Evolutionary conservation across 1,139 yeast species (phyloP).

Genomic region (Suhomyces guaymorum): DNA sequence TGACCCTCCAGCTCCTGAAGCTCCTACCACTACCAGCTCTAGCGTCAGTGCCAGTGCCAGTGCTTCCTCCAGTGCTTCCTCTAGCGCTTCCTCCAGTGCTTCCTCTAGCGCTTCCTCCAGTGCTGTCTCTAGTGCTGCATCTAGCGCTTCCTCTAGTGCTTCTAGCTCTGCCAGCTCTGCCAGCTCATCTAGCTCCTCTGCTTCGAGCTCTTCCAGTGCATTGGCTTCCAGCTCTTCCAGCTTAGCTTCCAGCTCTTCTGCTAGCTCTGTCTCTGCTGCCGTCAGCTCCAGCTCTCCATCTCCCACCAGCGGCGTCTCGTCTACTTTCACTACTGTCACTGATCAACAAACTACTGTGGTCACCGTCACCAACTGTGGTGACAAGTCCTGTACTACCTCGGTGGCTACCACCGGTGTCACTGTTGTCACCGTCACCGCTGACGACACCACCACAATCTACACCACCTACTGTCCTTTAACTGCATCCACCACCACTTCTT

Average conservation of each 20-base stretch:
- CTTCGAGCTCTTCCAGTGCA: too few species aligned
- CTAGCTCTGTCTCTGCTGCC: too few species aligned
- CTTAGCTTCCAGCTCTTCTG: too few species aligned
- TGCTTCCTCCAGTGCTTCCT: too few species aligned
- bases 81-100: too few species aligned
- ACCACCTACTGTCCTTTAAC: conserved; percentile 19
- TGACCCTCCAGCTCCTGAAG: background rate
- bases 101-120: too few species aligned
- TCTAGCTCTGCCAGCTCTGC: too few species aligned
- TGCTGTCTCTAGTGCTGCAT: conserved; percentile 1
- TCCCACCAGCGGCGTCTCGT: conserved; percentile 2
- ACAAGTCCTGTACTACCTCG: conserved; percentile 21
- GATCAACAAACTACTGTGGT: conserved; percentile 18
- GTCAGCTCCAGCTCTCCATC: conserved; percentile 4
- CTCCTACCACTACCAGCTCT: too few species aligned
- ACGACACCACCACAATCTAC: conserved; percentile 13
- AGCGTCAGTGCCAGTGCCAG: too few species aligned
- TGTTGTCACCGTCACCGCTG: conserved; percentile 13
- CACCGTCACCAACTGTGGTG: conserved; percentile 24
- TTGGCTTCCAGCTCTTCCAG: too few species aligned
- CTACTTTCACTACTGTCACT: conserved; percentile 8
- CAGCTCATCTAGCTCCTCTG: too few species aligned
- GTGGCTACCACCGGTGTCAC: conserved; percentile 14
- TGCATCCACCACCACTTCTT: conserved; percentile 4
- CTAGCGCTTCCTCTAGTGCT: too few species aligned